Conservation (phyloP, 306 rosid species). For the Glycine soja region DNA sequence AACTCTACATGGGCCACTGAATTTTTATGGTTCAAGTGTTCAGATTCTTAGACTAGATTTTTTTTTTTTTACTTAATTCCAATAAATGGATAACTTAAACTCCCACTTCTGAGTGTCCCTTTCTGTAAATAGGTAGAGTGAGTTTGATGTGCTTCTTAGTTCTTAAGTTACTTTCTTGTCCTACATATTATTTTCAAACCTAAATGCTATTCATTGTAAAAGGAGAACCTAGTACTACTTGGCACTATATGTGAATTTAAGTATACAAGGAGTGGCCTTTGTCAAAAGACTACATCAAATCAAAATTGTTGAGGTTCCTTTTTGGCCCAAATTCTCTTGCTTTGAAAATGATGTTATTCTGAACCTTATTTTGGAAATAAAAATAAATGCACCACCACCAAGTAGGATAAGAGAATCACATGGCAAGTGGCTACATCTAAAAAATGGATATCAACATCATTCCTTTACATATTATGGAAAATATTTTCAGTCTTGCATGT, state of each 20-base stretch:
- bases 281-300: conserved; percentile 21
- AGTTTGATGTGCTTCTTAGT: conserved; percentile 39
- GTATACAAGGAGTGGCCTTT: conserved; percentile 28
- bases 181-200: conserved; percentile 13
- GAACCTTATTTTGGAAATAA: not conserved
- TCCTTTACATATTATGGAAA: not conserved
- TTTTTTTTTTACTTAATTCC: conserved; percentile 44
- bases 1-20: conserved; percentile 56
- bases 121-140: conserved; percentile 55
- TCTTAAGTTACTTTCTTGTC: conserved; percentile 9
- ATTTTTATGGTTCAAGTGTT: conserved; percentile 60
- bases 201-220: conserved; percentile 41
- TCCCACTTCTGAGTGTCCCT: conserved; percentile 43
- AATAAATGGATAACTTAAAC: conserved; percentile 59
- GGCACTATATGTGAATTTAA: conserved; percentile 20
- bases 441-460: conserved; percentile 35
- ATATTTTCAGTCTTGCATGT: not conserved
- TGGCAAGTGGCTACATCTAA: conserved; percentile 25
- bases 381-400: conserved; percentile 7
- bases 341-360: conserved; percentile 42
- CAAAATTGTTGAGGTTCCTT: conserved; percentile 27
- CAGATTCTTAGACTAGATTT: conserved; percentile 58
- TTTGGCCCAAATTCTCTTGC: conserved; percentile 21
- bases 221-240: conserved; percentile 11
- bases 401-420: conserved; percentile 33